Conservation (phyloP, 2,329 filamentous ascomycete species). For the Parascedosporium putredinis region DNA sequence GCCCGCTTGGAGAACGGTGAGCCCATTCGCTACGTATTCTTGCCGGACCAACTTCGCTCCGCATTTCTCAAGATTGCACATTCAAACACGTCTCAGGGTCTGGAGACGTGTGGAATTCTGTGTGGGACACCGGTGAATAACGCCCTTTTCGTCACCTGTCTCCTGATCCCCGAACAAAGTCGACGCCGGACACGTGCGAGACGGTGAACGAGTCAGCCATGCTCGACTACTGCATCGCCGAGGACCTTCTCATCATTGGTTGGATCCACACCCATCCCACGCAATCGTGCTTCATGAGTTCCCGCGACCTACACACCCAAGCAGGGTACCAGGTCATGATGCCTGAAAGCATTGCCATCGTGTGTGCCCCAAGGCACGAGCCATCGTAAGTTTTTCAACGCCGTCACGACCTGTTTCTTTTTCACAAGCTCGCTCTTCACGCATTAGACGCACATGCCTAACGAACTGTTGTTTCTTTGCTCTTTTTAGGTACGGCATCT, state of each 20-base stretch:
- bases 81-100: slow-evolving; percentile 66
- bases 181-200: slow-evolving; percentile 89
- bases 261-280: slow-evolving; percentile 98
- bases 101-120: slow-evolving; percentile 93
- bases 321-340: slow-evolving; percentile 93
- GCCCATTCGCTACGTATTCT: slow-evolving; percentile 76
- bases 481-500: slow-evolving; percentile 61
- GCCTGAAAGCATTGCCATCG: slow-evolving; percentile 91
- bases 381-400: slow-evolving; percentile 63
- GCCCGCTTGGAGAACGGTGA: slow-evolving; percentile 85
- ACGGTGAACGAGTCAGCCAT: slow-evolving; percentile 77
- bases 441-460: too few species aligned
- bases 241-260: slow-evolving; percentile 77
- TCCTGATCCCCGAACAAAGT: slow-evolving; percentile 88
- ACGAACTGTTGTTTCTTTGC: neutral
- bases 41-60: slow-evolving; percentile 64
- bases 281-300: slow-evolving; percentile 97
- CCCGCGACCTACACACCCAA: slow-evolving; percentile 85
- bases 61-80: slow-evolving; percentile 65
- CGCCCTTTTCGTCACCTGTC: slow-evolving; percentile 78
- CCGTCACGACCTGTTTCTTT: too few species aligned
- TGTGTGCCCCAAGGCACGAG: slow-evolving; percentile 75
- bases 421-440: too few species aligned
- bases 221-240: slow-evolving; percentile 78
- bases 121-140: slow-evolving; percentile 88